Base-by-base conservation (phyloP, 768 basidiomycete species). In the Phallus indusiatus region DNA sequence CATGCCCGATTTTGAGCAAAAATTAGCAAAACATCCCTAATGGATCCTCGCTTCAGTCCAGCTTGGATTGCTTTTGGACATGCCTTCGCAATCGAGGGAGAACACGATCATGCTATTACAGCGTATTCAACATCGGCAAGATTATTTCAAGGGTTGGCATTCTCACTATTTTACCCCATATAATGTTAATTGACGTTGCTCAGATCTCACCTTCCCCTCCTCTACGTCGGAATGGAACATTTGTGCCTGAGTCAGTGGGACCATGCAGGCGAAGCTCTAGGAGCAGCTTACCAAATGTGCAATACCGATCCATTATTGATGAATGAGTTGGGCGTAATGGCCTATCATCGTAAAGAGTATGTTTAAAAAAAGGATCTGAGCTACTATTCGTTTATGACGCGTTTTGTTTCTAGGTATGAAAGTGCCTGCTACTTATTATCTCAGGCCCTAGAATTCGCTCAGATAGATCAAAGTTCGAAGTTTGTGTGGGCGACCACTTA, bases 31-130 rank as follows among this genome's bases (percentile, higher is more conserved):
- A 91, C 94, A 0, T 93, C 91, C 2, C 73, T 99, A 14, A 93
- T 98, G 86, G 95, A 99, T 68, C 90, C 94, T 18, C 82, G 95
- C 4, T 96, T 96, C 70, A 92, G 85, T 0, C 94, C 96, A 10
- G 92, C 95, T 0, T 99, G 96, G 96, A 83, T 97, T 54, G 91
- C 94, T 1, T 99, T 98, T 69, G 96, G 90, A 10, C 96, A 99
- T 71, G 94, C 94, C 0, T 99, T 96, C 74, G 92, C 95, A 1
- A 76, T 90, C 64, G 96, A 99, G 70, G 94, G 94, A 16, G 96
- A 99, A 70, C 96, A 98, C 74, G 95, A 98, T 65, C 94, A 97
- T 67, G 95, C 96, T 2, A 91, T 98, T 49, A 97, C 93, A 0
- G 95, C 96, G 1, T 99, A 99, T 71, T 97, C 95, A 21, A 98